Conservation (phyloP, 164 flowering plant genomes). For the Sedum album region DNA sequence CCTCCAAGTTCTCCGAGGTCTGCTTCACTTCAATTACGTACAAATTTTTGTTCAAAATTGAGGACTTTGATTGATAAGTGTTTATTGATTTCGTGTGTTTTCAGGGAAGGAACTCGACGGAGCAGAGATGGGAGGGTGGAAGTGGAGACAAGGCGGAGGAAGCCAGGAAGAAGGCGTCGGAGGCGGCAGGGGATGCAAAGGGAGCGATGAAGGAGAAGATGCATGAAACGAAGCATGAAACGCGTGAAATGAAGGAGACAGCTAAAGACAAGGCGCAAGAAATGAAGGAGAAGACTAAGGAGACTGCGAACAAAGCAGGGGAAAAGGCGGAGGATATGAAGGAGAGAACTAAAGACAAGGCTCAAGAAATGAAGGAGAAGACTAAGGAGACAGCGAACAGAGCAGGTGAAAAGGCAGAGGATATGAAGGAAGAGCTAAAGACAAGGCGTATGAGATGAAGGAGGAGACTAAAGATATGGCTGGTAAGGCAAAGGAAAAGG, state of each 20-base stretch:
- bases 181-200: background rate
- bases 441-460: background rate
- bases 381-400: slow-evolving; percentile 1
- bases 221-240: background rate
- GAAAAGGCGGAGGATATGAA: background rate
- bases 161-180: background rate
- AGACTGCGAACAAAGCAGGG: background rate
- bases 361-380: background rate
- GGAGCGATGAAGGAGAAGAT: background rate
- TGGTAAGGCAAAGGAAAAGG: background rate
- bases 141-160: background rate
- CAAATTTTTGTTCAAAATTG: background rate
- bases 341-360: background rate
- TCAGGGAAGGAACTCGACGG: background rate
- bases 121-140: background rate
- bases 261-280: slow-evolving; percentile 3
- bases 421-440: background rate
- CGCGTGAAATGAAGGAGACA: slow-evolving; percentile 6
- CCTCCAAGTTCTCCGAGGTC: background rate
- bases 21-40: background rate
- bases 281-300: slow-evolving; percentile 13
- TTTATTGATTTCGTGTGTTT: background rate
- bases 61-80: background rate
- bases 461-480: slow-evolving; percentile 8
- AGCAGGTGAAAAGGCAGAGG: background rate